Evolutionary conservation across 176 grass and related monocot genomes (phyloP).

Genomic region (Calamus simplicifolius): DNA sequence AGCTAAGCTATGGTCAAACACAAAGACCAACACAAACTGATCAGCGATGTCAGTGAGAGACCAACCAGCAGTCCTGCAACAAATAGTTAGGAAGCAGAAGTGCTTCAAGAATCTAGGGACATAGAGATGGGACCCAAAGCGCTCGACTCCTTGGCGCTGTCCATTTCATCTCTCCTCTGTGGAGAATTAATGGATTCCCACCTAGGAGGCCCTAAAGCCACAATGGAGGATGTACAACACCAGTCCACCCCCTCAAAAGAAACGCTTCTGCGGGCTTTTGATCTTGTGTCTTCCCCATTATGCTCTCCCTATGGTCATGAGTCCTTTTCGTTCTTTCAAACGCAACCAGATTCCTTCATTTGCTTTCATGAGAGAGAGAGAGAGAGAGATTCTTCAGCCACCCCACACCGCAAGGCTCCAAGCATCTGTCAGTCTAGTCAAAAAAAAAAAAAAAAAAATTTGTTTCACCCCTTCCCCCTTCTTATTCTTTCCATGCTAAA

Average conservation of each 20-base stretch:
- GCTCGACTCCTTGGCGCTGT: too few relatives aligned
- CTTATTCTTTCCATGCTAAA: conserved; percentile 3
- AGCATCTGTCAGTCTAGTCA: conserved; percentile 30
- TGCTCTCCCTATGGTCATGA: neutral
- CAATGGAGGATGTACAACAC: neutral
- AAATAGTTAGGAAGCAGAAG: too few relatives aligned
- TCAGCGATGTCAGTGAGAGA: too few relatives aligned
- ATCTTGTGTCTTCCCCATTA: neutral
- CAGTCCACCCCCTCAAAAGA: conserved; percentile 11
- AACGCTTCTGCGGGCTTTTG: neutral
- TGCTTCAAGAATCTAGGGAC: too few relatives aligned
- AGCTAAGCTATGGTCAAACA: too few relatives aligned
- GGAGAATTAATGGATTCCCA: neutral
- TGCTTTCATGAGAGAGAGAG: conserved; percentile 26
- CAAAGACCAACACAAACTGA: too few relatives aligned
- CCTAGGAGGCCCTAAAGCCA: neutral
- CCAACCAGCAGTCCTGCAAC: too few relatives aligned
- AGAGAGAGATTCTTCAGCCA: conserved; percentile 29
- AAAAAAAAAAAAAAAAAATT: too few relatives aligned
- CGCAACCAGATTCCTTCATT: conserved; percentile 32
- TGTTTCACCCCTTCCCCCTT: neutral
- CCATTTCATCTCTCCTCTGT: neutral
- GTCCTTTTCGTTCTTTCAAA: neutral
- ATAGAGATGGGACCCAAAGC: too few relatives aligned
- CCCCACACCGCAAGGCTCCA: conserved; percentile 42